Conservation (phyloP, 2,329 filamentous ascomycete species). For the Beauveria australis region DNA sequence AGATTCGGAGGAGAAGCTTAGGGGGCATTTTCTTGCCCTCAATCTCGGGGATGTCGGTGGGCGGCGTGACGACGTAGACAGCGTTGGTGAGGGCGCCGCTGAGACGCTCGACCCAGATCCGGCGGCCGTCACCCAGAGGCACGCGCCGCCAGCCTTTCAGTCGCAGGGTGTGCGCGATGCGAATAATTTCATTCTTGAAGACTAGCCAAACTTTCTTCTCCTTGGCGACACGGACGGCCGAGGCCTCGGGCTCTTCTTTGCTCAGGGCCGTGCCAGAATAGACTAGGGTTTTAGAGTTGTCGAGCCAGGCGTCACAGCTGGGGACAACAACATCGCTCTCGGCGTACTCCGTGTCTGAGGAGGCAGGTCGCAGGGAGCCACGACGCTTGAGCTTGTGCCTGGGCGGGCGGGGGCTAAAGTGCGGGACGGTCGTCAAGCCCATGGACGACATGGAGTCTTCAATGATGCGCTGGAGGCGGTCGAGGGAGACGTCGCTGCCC, state of each 20-base stretch:
- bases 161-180: constrained; percentile 77
- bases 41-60: constrained; percentile 44
- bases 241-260: constrained; percentile 30
- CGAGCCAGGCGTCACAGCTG: constrained; percentile 72
- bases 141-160: constrained; percentile 89
- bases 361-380: constrained; percentile 40
- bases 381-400: constrained; percentile 32
- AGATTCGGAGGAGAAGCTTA: constrained; percentile 83
- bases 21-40: constrained; percentile 38
- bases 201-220: constrained; percentile 70
- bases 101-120: constrained; percentile 63
- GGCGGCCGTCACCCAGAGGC: constrained; percentile 59
- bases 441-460: constrained; percentile 54
- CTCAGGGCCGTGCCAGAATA: constrained; percentile 48
- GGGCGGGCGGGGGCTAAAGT: constrained; percentile 36
- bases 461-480: constrained; percentile 72
- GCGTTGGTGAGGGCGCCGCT: constrained; percentile 94
- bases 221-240: constrained; percentile 45
- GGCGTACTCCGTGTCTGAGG: constrained; percentile 77
- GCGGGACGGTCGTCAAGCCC: constrained; percentile 38
- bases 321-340: constrained; percentile 81
- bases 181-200: constrained; percentile 90
- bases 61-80: constrained; percentile 87
- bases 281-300: constrained; percentile 82
- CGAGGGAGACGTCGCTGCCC: constrained; percentile 62